Base-by-base conservation (phyloP, 208 protist species). In the Wallacemonas sp. region DNA sequence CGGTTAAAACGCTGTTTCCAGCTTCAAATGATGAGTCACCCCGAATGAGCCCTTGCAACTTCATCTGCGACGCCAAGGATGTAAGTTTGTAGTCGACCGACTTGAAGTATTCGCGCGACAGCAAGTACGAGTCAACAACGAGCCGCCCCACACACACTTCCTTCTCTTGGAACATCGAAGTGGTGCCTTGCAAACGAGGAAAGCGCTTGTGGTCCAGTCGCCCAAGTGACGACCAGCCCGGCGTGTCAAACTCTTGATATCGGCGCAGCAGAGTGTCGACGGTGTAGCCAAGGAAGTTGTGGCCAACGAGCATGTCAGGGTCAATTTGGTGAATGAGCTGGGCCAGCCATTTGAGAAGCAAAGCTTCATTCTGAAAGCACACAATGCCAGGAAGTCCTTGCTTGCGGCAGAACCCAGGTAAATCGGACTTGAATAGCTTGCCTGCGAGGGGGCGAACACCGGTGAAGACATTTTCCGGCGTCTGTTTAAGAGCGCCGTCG, bases 231-330 rank as follows among this genome's bases (percentile, higher is more conserved):
- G 91, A 97, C 97, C 97, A 99, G 3, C 80, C 45, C 11, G 65
- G 54, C 5, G 98, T 82, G 44, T 91, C 93, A 30, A 91, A 67
- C 33, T 92, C 88, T 45, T 97, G 76, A 70, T 95, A 97, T 28
- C 98, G 86, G 28, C 98, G 96, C 22, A 99, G 82, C 5, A 99
- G 75, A 21, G 98, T 89, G 62, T 98, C 96, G 0, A 99, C 70
- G n/a, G 98, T 98, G 64, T 97, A 99, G 8, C 86, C 86, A n/a
- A 98, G 70, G 69, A 99, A 96, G 74, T 99, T 99, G 90, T 99
- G 97, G n/a, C 97, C 97, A 14, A 98, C 75, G 31, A 98, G 60
- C 19, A 98, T 77, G 64, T 99, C 98, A 2, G 97, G 94, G 72
- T 99, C 98, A 28, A 97, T 70, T n/a, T 63, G 59, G 1, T 79